Conservation (phyloP, 2,329 filamentous ascomycete species). For the Fusarium sublunatum region DNA sequence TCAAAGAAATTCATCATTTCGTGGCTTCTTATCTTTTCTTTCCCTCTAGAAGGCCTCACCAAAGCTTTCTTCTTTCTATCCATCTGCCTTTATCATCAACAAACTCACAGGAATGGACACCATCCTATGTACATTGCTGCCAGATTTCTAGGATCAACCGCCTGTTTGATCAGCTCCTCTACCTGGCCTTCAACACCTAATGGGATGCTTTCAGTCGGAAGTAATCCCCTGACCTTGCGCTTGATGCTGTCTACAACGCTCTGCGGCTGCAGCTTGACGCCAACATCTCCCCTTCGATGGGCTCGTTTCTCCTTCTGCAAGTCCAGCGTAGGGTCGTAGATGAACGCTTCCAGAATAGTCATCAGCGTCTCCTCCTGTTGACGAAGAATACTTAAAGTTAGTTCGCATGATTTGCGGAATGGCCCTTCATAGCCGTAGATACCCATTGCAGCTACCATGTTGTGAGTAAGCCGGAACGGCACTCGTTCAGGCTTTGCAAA, state of each 20-base stretch:
- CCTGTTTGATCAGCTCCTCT: constrained; percentile 91
- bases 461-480: constrained; percentile 96
- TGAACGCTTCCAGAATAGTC: constrained; percentile 96
- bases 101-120: constrained; percentile 66
- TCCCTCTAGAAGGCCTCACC: background rate
- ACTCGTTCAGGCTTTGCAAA: constrained; percentile 96
- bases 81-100: background rate
- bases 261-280: constrained; percentile 65
- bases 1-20: background rate
- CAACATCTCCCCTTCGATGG: constrained; percentile 52
- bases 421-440: constrained; percentile 93
- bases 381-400: constrained; percentile 84
- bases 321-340: constrained; percentile 96
- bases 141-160: constrained; percentile 82
- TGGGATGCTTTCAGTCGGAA: constrained; percentile 89
- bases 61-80: background rate
- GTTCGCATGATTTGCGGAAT: constrained; percentile 89
- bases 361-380: constrained; percentile 97
- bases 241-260: constrained; percentile 91
- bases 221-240: constrained; percentile 84
- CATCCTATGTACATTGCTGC: constrained; percentile 98
- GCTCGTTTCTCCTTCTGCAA: constrained; percentile 75
- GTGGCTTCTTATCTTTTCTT: background rate
- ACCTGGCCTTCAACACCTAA: constrained; percentile 96
- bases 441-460: constrained; percentile 98